Base-by-base conservation (phyloP, 441 rosid species). In the Lepidium campestre region DNA sequence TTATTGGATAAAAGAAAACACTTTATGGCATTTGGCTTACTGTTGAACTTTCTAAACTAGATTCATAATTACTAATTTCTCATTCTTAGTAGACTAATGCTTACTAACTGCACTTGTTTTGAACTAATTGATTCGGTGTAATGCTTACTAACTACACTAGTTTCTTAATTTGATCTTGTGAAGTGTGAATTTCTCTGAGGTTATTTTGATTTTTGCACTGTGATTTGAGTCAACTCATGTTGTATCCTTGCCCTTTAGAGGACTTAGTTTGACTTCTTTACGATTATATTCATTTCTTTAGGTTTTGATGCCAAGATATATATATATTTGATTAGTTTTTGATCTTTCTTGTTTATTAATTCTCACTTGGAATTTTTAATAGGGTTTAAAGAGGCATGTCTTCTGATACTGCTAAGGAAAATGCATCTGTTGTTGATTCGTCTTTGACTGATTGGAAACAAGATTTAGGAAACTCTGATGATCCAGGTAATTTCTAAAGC, bases 361-460 rank as follows among this genome's bases (percentile, higher is more conserved):
- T 25, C 46, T 20, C 52, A 57, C 48, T 56, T 17, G 14, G 62
- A n/a, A 13, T 10, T 40, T 19, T 73, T 48, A 76, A 54, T 5
- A 86, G 77, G 65, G 71, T 35, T 39, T 37, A 17, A 15, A 69
- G 19, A 74, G 75, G 74, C 42, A 88, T 93, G 98, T 90, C 98
- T 68, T 88, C 84, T 69, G 97, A 90, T 81, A 83, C 88, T 42
- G 86, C 82, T 5, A 88, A 83, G 65, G 96, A 90, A 78, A 86
- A 82, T 84, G 89, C 90, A 47, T 93, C 93, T 25, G 96, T 86
- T 67, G 96, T 86, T 27, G 98, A 88, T 77, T 93, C 97, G 9
- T 90, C 98, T 8, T 72, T 77, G 79, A 86, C 97, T 49, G 94
- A 88, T 66, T 82, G 87, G 89, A 90, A 78, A 66, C 87, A 80